phyloP scores from a whole-genome alignment of 2,329 filamentous ascomycete species.

The Dactylellina drechsleri region DNA sequence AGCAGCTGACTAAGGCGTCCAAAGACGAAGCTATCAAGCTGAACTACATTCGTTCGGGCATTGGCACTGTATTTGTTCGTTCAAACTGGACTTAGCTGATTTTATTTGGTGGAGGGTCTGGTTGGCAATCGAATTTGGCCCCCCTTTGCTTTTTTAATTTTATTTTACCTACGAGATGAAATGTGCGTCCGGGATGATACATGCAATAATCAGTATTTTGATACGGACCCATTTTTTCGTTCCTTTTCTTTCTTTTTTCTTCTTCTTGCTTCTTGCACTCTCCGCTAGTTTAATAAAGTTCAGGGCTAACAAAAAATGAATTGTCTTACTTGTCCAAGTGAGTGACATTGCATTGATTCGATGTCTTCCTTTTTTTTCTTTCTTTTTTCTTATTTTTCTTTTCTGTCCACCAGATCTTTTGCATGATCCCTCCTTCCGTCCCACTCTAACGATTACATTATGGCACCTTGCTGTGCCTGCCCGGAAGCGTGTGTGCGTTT shows the following conservation, averaged over 20 bases:
- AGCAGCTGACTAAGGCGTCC: conserved; percentile 3
- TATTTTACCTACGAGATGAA: conserved; percentile 1
- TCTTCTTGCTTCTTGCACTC: conserved; percentile 7
- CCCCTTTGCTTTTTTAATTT: too few relatives aligned
- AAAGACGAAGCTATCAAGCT: too few relatives aligned
- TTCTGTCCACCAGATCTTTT: background rate
- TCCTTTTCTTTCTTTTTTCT: conserved; percentile 7
- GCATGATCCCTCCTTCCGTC: background rate
- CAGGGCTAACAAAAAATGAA: too few relatives aligned
- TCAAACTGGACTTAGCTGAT: too few relatives aligned
- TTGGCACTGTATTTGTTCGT: too few relatives aligned
- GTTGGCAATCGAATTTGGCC: too few relatives aligned
- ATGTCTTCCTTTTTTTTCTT: background rate
- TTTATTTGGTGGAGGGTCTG: too few relatives aligned
- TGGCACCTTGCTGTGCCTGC: too few relatives aligned
- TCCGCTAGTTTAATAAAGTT: too few relatives aligned
- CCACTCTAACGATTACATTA: background rate
- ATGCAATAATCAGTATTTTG: background rate
- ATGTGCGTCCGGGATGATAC: too few relatives aligned
- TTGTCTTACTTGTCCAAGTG: background rate
- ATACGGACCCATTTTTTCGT: conserved; percentile 7
- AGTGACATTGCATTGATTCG: background rate
- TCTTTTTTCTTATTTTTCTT: background rate
- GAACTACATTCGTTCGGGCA: too few relatives aligned
- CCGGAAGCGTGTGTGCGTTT: too few relatives aligned